Base-by-base conservation (phyloP, 129 eudicot species). In the Pittosporum tobira region DNA sequence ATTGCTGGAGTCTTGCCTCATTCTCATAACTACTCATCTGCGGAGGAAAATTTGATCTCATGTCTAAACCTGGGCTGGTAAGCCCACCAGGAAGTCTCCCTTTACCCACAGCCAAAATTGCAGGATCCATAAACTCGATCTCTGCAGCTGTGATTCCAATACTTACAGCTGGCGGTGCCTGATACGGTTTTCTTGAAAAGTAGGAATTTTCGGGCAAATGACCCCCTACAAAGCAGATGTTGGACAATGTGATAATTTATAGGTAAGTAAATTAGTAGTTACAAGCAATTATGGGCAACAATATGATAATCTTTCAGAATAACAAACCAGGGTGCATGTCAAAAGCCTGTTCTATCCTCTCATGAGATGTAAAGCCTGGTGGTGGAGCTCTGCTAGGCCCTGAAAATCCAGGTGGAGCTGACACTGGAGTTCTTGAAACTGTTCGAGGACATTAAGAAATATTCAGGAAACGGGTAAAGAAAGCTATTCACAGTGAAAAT, bases 351-450 rank as follows among this genome's bases (percentile, higher is more conserved):
- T 81, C 93, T 37, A 71, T 73, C 70, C 93, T 84, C 37, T 79
- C 94, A 57, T 75, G 87, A 40, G 84, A 73, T 23, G 80, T 24
- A 61, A 93, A 93, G 60, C 99, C 99, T 18, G 99, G 99, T 14
- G 99, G 99, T 62, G 99, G 96, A 57, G 94, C 83, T 75, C 94
- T 81, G 51, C 75, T 84, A 51, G 96, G 88, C 12, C 73, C 81
- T 38, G 88, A 72, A 70, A 93, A 93, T 48, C 99, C 99, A 44
- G 99, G 99, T n/a, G 99, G 99, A 20, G 94, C 94, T 22, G 99
- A 75, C 42, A 84, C 62, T 21, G 77, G 94, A 61, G 96, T 61
- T 71, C 88, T 87, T 26, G 99, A 75, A 21, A 46, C 99, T 93
- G 79, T 51, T 57, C 24, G 20, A 56, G 38, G 26, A 47, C 68